Conservation (phyloP, 2,329 filamentous ascomycete genomes). For the Nakataea oryzae region DNA sequence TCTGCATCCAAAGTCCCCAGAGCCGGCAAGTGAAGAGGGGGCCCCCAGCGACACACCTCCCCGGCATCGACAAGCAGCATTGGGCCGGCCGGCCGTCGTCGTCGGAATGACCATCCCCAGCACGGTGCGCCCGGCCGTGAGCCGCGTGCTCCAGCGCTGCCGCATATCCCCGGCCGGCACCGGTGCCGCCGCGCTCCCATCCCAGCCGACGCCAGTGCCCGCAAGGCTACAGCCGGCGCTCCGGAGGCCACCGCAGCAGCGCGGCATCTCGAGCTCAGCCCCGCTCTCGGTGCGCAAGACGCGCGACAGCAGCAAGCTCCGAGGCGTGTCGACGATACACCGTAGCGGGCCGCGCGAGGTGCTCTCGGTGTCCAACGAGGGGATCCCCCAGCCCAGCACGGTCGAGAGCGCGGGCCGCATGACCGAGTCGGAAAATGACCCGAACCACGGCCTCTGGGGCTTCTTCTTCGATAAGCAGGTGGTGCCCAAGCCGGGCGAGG, state of each 20-base stretch:
- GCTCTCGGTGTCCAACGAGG: constrained; percentile 62
- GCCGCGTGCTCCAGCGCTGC: constrained; percentile 17
- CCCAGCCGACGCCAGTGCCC: background rate
- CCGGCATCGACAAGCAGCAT: background rate
- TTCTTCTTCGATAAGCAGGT: constrained; percentile 72
- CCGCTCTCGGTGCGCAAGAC: constrained; percentile 35
- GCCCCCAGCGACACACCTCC: background rate
- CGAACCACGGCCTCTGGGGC: constrained; percentile 79
- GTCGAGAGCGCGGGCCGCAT: constrained; percentile 29
- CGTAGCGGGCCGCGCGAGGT: constrained; percentile 64
- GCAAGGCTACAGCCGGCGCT: background rate
- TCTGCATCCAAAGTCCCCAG: background rate
- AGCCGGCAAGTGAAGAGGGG: background rate
- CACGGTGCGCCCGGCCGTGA: constrained; percentile 15
- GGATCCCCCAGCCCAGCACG: constrained; percentile 60
- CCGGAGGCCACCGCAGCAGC: constrained; percentile 4
- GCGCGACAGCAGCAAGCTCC: constrained; percentile 67
- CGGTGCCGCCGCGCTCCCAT: constrained; percentile 2
- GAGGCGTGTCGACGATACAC: constrained; percentile 74
- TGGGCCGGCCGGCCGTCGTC: too few species aligned
- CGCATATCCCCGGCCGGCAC: constrained; percentile 14
- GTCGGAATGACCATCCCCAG: constrained; percentile 11
- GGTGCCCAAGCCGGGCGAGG: constrained; percentile 61
- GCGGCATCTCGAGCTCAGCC: constrained; percentile 44
- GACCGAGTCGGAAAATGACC: constrained; percentile 48